Evolutionary conservation across 2,329 filamentous ascomycete genomes (phyloP).

Genomic region (Xylaria digitata): DNA sequence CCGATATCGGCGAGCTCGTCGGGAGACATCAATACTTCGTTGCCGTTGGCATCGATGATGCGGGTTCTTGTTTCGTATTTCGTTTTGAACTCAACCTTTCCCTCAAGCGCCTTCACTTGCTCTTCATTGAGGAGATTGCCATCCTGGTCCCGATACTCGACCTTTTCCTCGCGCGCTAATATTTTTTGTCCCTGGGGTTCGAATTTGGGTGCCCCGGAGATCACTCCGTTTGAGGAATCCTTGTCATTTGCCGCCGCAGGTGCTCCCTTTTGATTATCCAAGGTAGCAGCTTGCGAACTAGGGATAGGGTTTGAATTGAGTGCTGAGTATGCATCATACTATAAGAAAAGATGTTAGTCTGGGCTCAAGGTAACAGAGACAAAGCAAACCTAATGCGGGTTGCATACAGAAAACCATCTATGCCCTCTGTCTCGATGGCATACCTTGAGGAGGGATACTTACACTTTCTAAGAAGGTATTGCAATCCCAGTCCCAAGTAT

Average conservation of each 20-base stretch:
- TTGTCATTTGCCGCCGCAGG: conserved; percentile 42
- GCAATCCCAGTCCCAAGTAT: conserved; percentile 97
- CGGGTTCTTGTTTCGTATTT: conserved; percentile 95
- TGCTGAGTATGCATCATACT: conserved; percentile 63
- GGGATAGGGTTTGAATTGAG: conserved; percentile 45
- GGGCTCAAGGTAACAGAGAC: background rate
- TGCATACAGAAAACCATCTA: conserved; percentile 33
- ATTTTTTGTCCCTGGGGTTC: conserved; percentile 60
- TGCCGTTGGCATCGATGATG: conserved; percentile 81
- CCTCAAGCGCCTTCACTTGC: conserved; percentile 84
- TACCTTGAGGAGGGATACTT: conserved; percentile 63
- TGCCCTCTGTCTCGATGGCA: conserved; percentile 52
- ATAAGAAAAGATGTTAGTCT: conserved; percentile 32
- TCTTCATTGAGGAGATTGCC: conserved; percentile 88
- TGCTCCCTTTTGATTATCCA: conserved; percentile 40
- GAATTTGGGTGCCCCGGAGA: conserved; percentile 62
- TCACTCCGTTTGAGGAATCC: conserved; percentile 47
- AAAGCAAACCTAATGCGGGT: conserved; percentile 14
- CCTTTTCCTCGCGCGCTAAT: conserved; percentile 75
- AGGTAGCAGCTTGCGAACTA: conserved; percentile 42
- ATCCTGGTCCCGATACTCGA: conserved; percentile 95
- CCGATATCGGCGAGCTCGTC: conserved; percentile 55
- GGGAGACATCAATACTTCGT: conserved; percentile 70
- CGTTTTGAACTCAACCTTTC: conserved; percentile 95
- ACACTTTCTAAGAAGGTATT: conserved; percentile 90